These are phyloP conservation scores for Simmondsia chinensis DNA, from an alignment of 148 eudicot genomes.

Conservation along the genomic window DNA sequence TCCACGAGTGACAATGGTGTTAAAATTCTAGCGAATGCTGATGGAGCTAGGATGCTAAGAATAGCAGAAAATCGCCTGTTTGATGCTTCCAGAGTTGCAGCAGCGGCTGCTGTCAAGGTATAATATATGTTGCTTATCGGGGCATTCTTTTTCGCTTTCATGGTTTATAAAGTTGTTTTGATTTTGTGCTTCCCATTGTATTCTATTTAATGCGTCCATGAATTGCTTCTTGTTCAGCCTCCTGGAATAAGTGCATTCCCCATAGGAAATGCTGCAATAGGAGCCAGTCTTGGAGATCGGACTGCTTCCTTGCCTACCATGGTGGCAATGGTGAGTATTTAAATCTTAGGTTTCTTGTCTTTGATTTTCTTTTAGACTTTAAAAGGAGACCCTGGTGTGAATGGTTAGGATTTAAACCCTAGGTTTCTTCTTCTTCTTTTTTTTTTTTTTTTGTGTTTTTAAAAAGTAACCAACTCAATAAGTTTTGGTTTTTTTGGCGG, in stretches of 20 bases:
- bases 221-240: slow-evolving; percentile 30
- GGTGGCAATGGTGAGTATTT: slow-evolving; percentile 34
- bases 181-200: too few relatives aligned
- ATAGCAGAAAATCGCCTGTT: slow-evolving; percentile 46
- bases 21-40: slow-evolving; percentile 72
- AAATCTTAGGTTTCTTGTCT: background rate
- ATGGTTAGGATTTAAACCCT: too few relatives aligned
- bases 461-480: too few relatives aligned
- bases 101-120: slow-evolving; percentile 62
- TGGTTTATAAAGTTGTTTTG: too few relatives aligned
- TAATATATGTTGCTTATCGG: too few relatives aligned
- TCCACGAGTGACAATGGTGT: slow-evolving; percentile 85
- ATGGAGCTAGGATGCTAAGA: slow-evolving; percentile 54
- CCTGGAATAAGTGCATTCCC: slow-evolving; percentile 46
- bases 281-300: slow-evolving; percentile 49
- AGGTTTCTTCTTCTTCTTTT: too few relatives aligned
- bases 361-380: background rate
- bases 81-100: slow-evolving; percentile 57
- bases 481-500: too few relatives aligned
- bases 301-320: slow-evolving; percentile 44
- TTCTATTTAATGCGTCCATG: too few relatives aligned
- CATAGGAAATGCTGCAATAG: slow-evolving; percentile 40
- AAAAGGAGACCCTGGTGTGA: background rate
- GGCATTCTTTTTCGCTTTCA: too few relatives aligned
- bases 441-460: too few relatives aligned